A percentile compares a stretch with the other conserved stretches of the same genome.
Conservation (phyloP, 805 yeast species). For the Candida sakaeoensis region DNA sequence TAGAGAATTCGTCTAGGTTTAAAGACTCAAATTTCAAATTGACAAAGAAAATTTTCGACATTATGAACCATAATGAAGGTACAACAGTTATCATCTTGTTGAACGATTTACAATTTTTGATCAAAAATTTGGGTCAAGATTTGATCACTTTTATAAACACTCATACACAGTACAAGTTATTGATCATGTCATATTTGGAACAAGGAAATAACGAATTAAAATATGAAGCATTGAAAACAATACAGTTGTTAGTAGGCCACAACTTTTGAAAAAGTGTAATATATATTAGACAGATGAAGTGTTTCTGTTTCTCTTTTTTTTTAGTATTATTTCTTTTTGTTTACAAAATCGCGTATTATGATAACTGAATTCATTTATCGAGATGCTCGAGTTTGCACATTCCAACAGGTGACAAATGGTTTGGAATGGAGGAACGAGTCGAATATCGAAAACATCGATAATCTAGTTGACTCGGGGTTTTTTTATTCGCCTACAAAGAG, state of each 20-base stretch:
- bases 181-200: conserved; percentile 78
- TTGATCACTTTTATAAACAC: conserved; percentile 33
- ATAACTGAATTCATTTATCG: conserved; percentile 16
- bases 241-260: conserved; percentile 90
- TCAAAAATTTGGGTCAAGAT: conserved; percentile 37
- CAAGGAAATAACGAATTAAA: conserved; percentile 82
- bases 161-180: conserved; percentile 61
- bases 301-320: too few species aligned
- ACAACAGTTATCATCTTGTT: conserved; percentile 34
- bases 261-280: conserved; percentile 39
- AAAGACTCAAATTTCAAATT: conserved; percentile 74
- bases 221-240: conserved; percentile 91
- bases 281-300: too few species aligned
- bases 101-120: conserved; percentile 41
- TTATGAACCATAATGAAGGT: conserved; percentile 35
- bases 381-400: conserved; percentile 20
- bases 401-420: conserved; percentile 17
- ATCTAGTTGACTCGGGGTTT: conserved; percentile 57
- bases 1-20: conserved; percentile 72
- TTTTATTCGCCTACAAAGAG: conserved; percentile 50
- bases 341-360: conserved; percentile 2
- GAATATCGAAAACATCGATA: conserved; percentile 10
- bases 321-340: too few species aligned
- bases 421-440: conserved; percentile 10
- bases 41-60: conserved; percentile 55